Conservation (phyloP, 2,329 filamentous ascomycete species). For the Thermoascus crustaceus region DNA sequence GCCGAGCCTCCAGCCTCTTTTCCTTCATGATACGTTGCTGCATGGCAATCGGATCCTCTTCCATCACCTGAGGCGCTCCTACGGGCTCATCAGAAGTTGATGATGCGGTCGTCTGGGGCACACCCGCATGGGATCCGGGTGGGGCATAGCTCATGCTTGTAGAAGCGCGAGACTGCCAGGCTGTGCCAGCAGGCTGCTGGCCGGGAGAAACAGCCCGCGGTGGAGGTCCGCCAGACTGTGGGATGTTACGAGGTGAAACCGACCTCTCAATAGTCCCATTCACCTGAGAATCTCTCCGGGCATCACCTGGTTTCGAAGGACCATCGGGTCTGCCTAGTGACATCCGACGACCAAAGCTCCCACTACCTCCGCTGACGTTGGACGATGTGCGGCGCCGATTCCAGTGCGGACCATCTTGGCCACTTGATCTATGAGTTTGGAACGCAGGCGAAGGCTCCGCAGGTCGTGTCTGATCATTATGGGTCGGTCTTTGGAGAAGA, state of each 20-base stretch:
- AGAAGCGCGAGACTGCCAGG: slow-evolving; percentile 22
- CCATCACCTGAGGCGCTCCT: slow-evolving; percentile 12
- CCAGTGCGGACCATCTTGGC: slow-evolving; percentile 57
- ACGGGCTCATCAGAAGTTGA: slow-evolving; percentile 13
- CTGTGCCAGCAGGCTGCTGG: slow-evolving; percentile 18
- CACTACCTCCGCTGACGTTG: slow-evolving; percentile 81
- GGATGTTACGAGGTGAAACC: slow-evolving; percentile 18
- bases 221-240: slow-evolving; percentile 15
- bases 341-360: slow-evolving; percentile 57
- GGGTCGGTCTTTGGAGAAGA: slow-evolving; percentile 65
- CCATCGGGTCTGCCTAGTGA: slow-evolving; percentile 45
- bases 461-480: slow-evolving; percentile 54
- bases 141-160: slow-evolving; percentile 22
- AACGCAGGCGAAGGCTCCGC: slow-evolving; percentile 82
- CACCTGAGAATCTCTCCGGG: slow-evolving; percentile 31
- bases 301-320: slow-evolving; percentile 31
- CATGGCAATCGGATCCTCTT: slow-evolving; percentile 40
- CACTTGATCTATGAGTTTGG: slow-evolving; percentile 64
- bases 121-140: slow-evolving; percentile 12
- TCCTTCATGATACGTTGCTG: slow-evolving; percentile 56
- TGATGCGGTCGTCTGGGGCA: slow-evolving; percentile 12
- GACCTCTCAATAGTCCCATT: slow-evolving; percentile 28
- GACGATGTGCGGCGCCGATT: slow-evolving; percentile 77
- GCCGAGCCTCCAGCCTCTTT: slow-evolving; percentile 49
- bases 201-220: slow-evolving; percentile 18